Evolutionary conservation across 306 rosid species (phyloP).

Genomic region (Arachis stenosperma): DNA sequence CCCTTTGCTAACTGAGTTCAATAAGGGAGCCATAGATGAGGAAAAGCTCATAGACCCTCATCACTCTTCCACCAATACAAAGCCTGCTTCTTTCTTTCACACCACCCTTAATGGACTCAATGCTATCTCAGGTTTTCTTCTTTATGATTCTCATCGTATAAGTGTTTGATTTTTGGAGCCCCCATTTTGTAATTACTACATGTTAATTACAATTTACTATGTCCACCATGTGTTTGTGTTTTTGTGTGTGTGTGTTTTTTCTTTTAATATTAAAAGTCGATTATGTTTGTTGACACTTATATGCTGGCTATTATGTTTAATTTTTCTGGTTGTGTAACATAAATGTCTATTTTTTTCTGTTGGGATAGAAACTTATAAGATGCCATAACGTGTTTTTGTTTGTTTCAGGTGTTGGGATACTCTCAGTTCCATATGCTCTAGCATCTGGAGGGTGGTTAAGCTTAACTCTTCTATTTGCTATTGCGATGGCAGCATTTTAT

Average conservation of each 20-base stretch:
- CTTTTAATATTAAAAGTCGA: no score
- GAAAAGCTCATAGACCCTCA: conserved; percentile 15
- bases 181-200: background rate
- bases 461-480: conserved; percentile 55
- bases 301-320: no score
- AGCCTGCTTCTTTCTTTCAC: background rate
- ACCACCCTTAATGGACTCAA: conserved; percentile 44
- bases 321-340: background rate
- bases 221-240: background rate
- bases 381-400: conserved; percentile 8
- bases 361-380: no score
- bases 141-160: background rate
- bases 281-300: no score
- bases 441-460: conserved; percentile 88
- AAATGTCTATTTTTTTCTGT: background rate
- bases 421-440: conserved; percentile 82
- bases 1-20: conserved; percentile 29
- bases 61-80: background rate
- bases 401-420: conserved; percentile 79
- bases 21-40: conserved; percentile 8
- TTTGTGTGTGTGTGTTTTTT: no score
- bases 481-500: conserved; percentile 61
- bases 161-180: background rate
- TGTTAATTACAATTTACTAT: background rate
- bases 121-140: conserved; percentile 38